A percentile compares a stretch with the other conserved stretches of the same genome.
Evolutionary conservation across 257 asterid genomes (phyloP).

Genomic region (Lycium barbarum): DNA sequence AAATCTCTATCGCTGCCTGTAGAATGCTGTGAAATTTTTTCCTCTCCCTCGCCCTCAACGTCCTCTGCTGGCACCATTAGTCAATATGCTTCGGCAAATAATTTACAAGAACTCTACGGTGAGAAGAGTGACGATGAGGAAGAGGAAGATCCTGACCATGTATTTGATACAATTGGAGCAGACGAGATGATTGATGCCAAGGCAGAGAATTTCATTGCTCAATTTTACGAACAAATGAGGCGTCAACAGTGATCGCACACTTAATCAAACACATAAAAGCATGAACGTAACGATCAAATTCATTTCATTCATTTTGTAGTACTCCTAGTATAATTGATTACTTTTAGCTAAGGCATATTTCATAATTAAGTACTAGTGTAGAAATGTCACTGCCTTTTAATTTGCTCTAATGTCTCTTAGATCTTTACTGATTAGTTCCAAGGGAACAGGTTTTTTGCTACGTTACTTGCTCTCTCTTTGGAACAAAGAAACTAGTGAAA

Average conservation of each 20-base stretch:
- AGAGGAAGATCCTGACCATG: conserved; percentile 40
- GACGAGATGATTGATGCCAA: conserved; percentile 51
- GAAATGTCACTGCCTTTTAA: conserved; percentile 5
- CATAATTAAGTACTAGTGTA: conserved; percentile 7
- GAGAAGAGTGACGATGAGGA: conserved; percentile 29
- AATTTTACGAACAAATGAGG: conserved; percentile 47
- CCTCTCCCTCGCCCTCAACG: conserved; percentile 17
- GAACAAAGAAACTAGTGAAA: background rate
- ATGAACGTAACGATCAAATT: background rate
- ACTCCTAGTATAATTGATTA: background rate
- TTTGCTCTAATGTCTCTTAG: conserved; percentile 12
- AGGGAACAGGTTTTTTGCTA: background rate
- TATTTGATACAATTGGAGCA: conserved; percentile 42
- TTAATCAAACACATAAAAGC: conserved; percentile 9
- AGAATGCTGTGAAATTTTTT: background rate
- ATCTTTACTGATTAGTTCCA: background rate
- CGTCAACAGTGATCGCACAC: conserved; percentile 25
- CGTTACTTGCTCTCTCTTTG: background rate
- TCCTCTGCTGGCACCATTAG: conserved; percentile 42
- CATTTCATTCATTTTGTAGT: conserved; percentile 20
- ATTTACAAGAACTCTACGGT: conserved; percentile 42
- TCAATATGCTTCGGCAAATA: conserved; percentile 47
- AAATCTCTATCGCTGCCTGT: background rate
- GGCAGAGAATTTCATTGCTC: conserved; percentile 51
- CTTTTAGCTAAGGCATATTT: background rate